Evolutionary conservation across 352 stramenopile species (phyloP).

Genomic region (Pythium vanterpoolii): DNA sequence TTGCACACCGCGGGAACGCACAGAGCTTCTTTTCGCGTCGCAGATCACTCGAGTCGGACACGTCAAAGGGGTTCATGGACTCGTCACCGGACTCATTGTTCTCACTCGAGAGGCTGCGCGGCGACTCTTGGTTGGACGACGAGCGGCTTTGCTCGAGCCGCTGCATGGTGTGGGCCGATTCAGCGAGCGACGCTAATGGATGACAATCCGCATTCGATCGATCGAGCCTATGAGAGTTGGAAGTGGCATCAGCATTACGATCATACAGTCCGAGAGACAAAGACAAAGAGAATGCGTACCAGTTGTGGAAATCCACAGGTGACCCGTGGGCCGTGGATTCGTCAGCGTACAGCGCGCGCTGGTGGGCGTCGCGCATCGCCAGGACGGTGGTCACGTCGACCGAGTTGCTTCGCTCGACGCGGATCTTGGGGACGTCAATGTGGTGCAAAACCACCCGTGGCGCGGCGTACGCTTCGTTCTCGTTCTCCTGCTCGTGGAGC

Average conservation of each 20-base stretch:
- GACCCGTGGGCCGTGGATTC: constrained; percentile 23
- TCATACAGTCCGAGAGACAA: neutral
- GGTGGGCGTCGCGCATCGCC: constrained; percentile 24
- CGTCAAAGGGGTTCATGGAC: constrained; percentile 10
- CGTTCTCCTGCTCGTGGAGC: neutral
- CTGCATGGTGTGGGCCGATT: constrained; percentile 57
- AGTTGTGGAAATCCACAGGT: constrained; percentile 39
- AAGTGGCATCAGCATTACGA: neutral
- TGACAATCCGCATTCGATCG: constrained; percentile 15
- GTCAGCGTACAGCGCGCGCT: constrained; percentile 20
- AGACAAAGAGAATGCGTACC: constrained; percentile 19
- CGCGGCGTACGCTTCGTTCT: neutral
- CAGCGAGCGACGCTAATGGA: constrained; percentile 48
- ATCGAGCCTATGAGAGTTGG: constrained; percentile 4
- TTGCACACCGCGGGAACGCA: constrained; percentile 63
- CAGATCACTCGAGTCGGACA: constrained; percentile 17
- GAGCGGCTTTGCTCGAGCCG: constrained; percentile 36
- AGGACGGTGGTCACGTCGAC: constrained; percentile 40
- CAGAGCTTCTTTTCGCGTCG: constrained; percentile 78
- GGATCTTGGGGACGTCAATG: constrained; percentile 29
- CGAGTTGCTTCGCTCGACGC: constrained; percentile 60
- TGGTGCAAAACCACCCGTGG: constrained; percentile 21
- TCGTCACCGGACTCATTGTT: constrained; percentile 17
- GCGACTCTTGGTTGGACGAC: constrained; percentile 11
- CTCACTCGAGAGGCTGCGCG: constrained; percentile 9